Evolutionary conservation across 441 rosid genomes (phyloP).

Genomic region (Populus hybrid): DNA sequence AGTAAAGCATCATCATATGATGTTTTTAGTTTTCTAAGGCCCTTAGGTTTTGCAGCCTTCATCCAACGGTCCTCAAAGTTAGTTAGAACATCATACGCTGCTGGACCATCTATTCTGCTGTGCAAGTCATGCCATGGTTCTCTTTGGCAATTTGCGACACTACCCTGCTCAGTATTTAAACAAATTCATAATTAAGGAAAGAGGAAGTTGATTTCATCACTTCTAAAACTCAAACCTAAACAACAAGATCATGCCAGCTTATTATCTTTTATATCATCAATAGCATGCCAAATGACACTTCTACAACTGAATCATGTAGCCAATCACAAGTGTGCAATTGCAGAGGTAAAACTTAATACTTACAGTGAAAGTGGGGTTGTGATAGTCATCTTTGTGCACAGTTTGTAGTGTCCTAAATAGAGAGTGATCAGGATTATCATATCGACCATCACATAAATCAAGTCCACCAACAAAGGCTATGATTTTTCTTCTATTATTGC

Average conservation of each 20-base stretch:
- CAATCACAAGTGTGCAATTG: slow-evolving; percentile 9
- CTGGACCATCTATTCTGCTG: slow-evolving; percentile 88
- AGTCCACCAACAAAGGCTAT: slow-evolving; percentile 96
- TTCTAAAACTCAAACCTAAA: background rate
- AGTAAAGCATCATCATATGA: slow-evolving; percentile 83
- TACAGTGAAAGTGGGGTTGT: slow-evolving; percentile 91
- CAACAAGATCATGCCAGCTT: background rate
- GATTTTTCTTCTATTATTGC: slow-evolving; percentile 66
- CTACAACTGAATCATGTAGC: background rate
- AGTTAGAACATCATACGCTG: slow-evolving; percentile 87
- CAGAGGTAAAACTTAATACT: slow-evolving; percentile 18
- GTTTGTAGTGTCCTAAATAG: slow-evolving; percentile 71
- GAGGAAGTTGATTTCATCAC: slow-evolving; percentile 4
- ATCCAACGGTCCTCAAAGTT: slow-evolving; percentile 98
- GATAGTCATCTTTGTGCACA: slow-evolving; percentile 77
- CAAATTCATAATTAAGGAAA: slow-evolving; percentile 12
- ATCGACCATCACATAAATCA: slow-evolving; percentile 95
- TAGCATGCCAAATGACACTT: background rate
- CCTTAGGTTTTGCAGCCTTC: slow-evolving; percentile 77
- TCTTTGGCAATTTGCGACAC: slow-evolving; percentile 64
- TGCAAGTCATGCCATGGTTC: slow-evolving; percentile 99
- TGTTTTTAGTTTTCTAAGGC: slow-evolving; percentile 49
- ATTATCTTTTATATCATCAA: background rate
- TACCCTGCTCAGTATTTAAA: slow-evolving; percentile 42
- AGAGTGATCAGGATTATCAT: slow-evolving; percentile 87